phyloP scores from a whole-genome alignment of 78 protist species.

The Planoprotostelium fungivorum region DNA sequence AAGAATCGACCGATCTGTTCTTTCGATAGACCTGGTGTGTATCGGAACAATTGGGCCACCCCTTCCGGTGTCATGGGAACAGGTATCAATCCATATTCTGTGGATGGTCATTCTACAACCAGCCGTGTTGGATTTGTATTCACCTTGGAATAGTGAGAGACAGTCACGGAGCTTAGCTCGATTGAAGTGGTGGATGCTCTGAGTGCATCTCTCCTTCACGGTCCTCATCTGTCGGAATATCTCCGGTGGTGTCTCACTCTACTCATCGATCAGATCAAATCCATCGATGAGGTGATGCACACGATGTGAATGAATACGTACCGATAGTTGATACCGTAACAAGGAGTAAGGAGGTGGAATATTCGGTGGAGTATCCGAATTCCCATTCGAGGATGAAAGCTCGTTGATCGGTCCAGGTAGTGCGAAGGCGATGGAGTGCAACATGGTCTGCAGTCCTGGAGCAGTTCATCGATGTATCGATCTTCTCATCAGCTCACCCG shows the following conservation, averaged over 20 bases:
- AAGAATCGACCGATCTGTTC: background rate
- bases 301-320: no score
- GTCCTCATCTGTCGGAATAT: background rate
- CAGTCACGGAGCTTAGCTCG: background rate
- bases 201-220: background rate
- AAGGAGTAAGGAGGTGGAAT: no score
- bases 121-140: background rate
- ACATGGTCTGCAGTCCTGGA: background rate
- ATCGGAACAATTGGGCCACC: background rate
- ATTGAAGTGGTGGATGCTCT: background rate
- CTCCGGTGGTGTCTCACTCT: background rate
- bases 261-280: background rate
- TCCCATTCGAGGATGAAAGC: background rate
- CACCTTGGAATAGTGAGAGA: background rate
- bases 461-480: no score
- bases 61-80: background rate
- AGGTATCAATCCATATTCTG: background rate
- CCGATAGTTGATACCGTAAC: no score
- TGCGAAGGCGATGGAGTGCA: background rate
- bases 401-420: background rate
- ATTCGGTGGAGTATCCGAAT: background rate
- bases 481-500: background rate
- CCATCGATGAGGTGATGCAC: background rate
- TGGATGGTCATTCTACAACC: no score
- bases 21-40: background rate